A percentile compares a stretch with the other conserved stretches of the same genome.
Conservation (phyloP, 129 eudicot species). For the Artemisia annua region DNA sequence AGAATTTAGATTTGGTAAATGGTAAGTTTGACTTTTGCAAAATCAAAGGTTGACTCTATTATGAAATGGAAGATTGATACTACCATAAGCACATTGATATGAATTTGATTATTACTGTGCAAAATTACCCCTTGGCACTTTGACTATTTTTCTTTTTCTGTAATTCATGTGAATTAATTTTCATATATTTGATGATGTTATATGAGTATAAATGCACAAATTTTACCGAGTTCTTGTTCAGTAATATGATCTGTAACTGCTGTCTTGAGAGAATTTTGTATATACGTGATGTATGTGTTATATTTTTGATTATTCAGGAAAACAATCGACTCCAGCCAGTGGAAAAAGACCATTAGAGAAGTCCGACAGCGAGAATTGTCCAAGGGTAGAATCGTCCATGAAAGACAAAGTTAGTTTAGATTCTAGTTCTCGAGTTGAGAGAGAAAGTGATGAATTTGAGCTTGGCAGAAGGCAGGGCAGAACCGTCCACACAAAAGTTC, state of each 20-base stretch:
- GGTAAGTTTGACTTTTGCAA: slow-evolving; percentile 12
- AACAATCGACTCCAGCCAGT: slow-evolving; percentile 20
- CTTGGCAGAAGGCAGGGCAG: slow-evolving; percentile 26
- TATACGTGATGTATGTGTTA: background rate
- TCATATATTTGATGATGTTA: slow-evolving; percentile 4
- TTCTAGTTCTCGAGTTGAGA: slow-evolving; percentile 32
- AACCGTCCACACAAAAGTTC: slow-evolving; percentile 25
- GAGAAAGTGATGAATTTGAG: slow-evolving; percentile 40
- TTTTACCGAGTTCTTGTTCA: slow-evolving; percentile 1
- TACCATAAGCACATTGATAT: slow-evolving; percentile 3
- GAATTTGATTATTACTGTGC: background rate
- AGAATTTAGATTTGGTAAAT: slow-evolving; percentile 5
- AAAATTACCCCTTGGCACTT: background rate
- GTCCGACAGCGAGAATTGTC: slow-evolving; percentile 5
- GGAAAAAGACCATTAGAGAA: slow-evolving; percentile 14
- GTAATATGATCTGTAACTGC: background rate
- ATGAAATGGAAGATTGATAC: background rate
- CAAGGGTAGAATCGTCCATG: slow-evolving; percentile 33
- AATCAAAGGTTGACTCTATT: background rate
- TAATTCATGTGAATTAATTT: background rate
- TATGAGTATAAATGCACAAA: background rate
- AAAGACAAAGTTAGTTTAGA: slow-evolving; percentile 30
- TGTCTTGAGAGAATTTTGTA: slow-evolving; percentile 11
- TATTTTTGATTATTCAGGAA: slow-evolving; percentile 10
- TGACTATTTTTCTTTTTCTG: background rate